Evolutionary conservation across 2,329 filamentous ascomycete species (phyloP).

Genomic region (Beauveria varroae): DNA sequence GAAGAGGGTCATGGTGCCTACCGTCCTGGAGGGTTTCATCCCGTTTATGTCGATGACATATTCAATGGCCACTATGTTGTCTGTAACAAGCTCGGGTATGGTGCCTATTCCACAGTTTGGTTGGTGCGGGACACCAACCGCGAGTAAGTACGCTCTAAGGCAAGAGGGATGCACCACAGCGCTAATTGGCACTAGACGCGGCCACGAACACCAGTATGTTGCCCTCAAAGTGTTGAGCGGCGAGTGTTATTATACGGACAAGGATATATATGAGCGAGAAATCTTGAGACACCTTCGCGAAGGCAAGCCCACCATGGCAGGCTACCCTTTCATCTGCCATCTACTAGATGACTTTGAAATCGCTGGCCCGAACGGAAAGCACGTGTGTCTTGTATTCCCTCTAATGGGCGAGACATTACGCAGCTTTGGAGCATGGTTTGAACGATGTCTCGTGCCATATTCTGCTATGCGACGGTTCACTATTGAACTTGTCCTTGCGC

Average conservation of each 20-base stretch:
- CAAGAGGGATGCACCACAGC: not conserved
- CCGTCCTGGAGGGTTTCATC: not conserved
- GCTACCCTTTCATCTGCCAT: too few species aligned
- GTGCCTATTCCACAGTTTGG: slow-evolving; percentile 18
- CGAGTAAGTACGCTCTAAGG: not conserved
- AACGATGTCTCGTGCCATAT: slow-evolving; percentile 12
- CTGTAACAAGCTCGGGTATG: slow-evolving; percentile 18
- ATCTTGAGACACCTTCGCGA: slow-evolving; percentile 16
- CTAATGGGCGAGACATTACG: slow-evolving; percentile 21
- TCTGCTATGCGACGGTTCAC: slow-evolving; percentile 13
- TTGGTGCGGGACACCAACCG: slow-evolving; percentile 13
- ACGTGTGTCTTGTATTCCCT: slow-evolving; percentile 24
- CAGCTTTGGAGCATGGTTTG: slow-evolving; percentile 15
- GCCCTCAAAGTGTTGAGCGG: slow-evolving; percentile 23
- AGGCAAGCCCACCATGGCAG: not conserved
- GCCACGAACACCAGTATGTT: slow-evolving; percentile 11
- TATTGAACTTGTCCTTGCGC: slow-evolving; percentile 15
- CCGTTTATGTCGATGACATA: not conserved
- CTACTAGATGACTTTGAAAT: too few species aligned
- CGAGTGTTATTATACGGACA: slow-evolving; percentile 9
- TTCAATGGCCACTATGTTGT: slow-evolving; percentile 13
- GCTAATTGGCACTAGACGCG: not conserved
- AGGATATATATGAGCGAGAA: slow-evolving; percentile 16
- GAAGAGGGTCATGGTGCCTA: not conserved
- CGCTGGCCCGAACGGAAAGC: slow-evolving; percentile 22